A percentile compares a stretch with the other conserved stretches of the same genome.
These are phyloP conservation scores for Aphanomyces euteiches DNA, from an alignment of 352 stramenopile genomes.

Conservation along the genomic window DNA sequence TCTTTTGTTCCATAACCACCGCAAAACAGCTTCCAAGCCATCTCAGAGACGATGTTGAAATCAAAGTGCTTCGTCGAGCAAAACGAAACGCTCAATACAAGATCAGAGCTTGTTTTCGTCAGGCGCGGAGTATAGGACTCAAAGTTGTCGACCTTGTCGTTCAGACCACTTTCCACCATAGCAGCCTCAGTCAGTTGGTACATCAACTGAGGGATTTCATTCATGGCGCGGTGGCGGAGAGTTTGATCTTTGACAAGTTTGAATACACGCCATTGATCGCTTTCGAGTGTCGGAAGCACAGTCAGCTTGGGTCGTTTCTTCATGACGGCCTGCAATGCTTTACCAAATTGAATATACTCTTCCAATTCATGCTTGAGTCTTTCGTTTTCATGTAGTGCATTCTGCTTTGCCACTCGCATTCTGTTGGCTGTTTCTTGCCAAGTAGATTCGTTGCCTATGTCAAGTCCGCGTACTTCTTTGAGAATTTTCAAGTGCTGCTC, in stretches of 20 bases:
- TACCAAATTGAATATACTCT: conserved; percentile 26
- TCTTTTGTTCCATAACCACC: conserved; percentile 4
- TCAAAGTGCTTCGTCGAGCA: conserved; percentile 19
- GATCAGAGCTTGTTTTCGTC: conserved; percentile 7
- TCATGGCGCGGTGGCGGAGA: conserved; percentile 2
- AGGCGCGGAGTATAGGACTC: conserved; percentile 4
- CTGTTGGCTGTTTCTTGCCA: conserved; percentile 15
- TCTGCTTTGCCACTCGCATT: conserved; percentile 16
- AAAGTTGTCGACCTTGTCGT: conserved; percentile 13
- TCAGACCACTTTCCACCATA: neutral
- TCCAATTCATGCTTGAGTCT: conserved; percentile 18
- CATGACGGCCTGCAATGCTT: conserved; percentile 14
- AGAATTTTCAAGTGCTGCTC: conserved; percentile 20
- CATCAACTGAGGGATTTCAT: conserved; percentile 4
- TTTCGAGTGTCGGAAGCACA: conserved; percentile 15
- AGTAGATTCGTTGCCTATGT: neutral
- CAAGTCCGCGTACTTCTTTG: neutral
- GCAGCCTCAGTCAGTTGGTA: neutral
- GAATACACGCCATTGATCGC: conserved; percentile 19
- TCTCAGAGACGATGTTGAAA: conserved; percentile 4
- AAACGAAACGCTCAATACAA: conserved; percentile 9
- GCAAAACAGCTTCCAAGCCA: conserved; percentile 12
- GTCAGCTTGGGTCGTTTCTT: conserved; percentile 26
- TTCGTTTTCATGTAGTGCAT: conserved; percentile 9
- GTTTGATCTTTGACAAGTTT: conserved; percentile 13